phyloP scores from a whole-genome alignment of 2,329 filamentous ascomycete species.

The Dactylella cylindrospora region DNA sequence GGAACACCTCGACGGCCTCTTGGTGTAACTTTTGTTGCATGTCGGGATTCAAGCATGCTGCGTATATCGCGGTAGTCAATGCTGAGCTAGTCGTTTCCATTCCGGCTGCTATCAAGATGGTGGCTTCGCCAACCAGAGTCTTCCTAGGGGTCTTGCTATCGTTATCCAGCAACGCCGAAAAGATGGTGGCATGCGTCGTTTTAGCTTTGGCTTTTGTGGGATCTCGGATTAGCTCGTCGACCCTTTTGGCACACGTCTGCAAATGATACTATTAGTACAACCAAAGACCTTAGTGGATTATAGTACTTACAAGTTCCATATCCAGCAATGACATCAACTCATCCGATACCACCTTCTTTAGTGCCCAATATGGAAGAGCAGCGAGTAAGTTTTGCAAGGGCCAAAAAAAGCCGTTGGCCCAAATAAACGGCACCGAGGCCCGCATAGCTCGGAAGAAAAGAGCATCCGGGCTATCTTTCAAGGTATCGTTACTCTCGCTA shows the following conservation, averaged over 20 bases:
- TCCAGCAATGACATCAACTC: not conserved
- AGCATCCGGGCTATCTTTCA: not conserved
- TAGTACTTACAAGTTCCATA: not conserved
- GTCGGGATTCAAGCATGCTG: not conserved
- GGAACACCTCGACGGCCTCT: constrained; percentile 13
- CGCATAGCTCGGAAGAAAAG: not conserved
- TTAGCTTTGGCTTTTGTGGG: constrained; percentile 1
- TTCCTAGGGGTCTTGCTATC: not conserved
- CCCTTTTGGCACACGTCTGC: not conserved
- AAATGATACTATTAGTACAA: not conserved
- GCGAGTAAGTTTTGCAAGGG: not conserved
- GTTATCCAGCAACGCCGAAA: constrained; percentile 2
- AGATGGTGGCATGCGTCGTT: constrained; percentile 11
- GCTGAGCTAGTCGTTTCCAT: constrained; percentile 2
- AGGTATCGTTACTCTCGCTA: not conserved
- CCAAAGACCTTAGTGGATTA: too few species aligned
- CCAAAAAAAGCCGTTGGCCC: constrained; percentile 5
- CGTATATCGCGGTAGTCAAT: constrained; percentile 4
- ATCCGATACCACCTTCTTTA: not conserved
- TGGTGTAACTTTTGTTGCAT: constrained; percentile 13
- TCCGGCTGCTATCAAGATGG: constrained; percentile 2
- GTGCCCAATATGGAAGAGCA: not conserved
- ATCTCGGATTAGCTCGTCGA: not conserved
- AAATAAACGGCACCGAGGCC: not conserved
- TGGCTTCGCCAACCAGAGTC: constrained; percentile 1